Base-by-base conservation (phyloP, 75 land plant species). In the Pseudotsuga menziesii region DNA sequence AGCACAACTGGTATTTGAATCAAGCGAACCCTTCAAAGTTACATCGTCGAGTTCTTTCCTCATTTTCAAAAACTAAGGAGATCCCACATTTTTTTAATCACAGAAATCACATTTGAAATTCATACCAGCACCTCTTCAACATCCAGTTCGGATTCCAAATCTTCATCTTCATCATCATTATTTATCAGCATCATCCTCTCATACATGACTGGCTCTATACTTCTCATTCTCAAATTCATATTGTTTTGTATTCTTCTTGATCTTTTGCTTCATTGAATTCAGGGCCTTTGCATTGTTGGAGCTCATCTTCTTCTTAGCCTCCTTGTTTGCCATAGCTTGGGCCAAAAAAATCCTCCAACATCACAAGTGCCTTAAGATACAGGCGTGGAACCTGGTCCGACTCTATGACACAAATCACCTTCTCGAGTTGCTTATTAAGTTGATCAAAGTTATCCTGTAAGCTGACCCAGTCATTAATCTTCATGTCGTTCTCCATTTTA, bases 401-500 rank as follows among this genome's bases (percentile, higher is more conserved):
- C 57, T 92, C 98, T 0, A 86, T 88, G 12, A 92, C 91, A 0
- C 95, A 85, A 78, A 92, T 82, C 60, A 94, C 94, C 80, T 92
- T 94, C 84, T 92, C 97, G 5, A 94, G 86, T 79, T 94, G 97
- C 85, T 94, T 94, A 75, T 94, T 94, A 22, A 94, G 77, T 78
- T 91, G 91, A 64, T 94, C 98, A 78, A 92, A 94, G 69, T 88
- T 88, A 78, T 94, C 98, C 75, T 92, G 93, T 58, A 92, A 75
- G 85, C 91, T 91, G 23, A 92, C 98, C 98, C 98, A 94, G 69
- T 92, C 98, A 76, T 92, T 94, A 62, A 93, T 93, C 82, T 95
- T 91, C 89, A 93, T 89, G 35, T 86, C 80, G 78, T 93, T 95
- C 76, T 84, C 89, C 85, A 95, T 91, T 91, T 95, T 93, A 36